Base-by-base conservation (phyloP, 179 eudicot species). In the Vitellaria paradoxa region DNA sequence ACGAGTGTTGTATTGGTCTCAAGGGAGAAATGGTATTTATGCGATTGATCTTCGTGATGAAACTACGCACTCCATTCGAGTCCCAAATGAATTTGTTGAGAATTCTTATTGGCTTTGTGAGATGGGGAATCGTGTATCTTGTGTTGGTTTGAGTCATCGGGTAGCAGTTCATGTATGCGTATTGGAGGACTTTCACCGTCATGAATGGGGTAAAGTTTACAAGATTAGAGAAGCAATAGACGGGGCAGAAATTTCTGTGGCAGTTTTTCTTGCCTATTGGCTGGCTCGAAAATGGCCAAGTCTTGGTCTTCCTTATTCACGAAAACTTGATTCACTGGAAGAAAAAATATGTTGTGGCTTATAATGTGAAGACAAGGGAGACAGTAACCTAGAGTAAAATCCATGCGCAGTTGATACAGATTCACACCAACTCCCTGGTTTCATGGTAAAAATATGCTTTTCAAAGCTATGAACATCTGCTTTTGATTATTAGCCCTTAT, bases 271-370 rank as follows among this genome's bases (percentile, higher is more conserved):
- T 50, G 23, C 74, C 74, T 23, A 40, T 71, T 30, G 17, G 74
- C 20, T 71, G 74, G 74, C 56, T 71, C 15, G 57, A 59, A 21
- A 24, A 71, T 71, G 62, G 21, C 9, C 42, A 26, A 26, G 15
- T 11, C 6, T 53, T 71, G 30, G 62, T 71, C 18, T 50, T 24
- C 37, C 18, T 21, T 47, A 70, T 70, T 70, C 59, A 30, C 37
- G 37, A 17, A 37, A 49, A 50, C 26, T 5, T 2, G 18, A 17
- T 37, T 21, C 0, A 20, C 30, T n/a, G 24, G 59, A 50, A 21
- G 21, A 23, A 60, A 60, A 18, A 7, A 13, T 60, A 18, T n/a
- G 3, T 60, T 0, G 64, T n/a, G 64, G 64, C 64, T 60, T 60
- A 60, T 10, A 21, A 60, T 60, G 24, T 60, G 64, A 60, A 60